Evolutionary conservation across 2,329 filamentous ascomycete genomes (phyloP).

Genomic region (Phialophora tarda): DNA sequence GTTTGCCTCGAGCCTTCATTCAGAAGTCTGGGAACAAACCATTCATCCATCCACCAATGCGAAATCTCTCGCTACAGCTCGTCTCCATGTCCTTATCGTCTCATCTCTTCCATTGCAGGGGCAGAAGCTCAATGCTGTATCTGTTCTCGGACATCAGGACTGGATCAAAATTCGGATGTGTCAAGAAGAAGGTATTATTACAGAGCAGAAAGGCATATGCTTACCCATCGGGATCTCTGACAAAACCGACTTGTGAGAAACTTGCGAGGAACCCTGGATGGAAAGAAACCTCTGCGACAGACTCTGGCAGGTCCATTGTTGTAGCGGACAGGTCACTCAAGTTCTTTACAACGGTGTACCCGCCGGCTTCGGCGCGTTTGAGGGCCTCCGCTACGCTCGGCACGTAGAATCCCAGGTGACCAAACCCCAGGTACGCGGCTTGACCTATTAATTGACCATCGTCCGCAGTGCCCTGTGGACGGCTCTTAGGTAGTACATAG

Average conservation of each 20-base stretch:
- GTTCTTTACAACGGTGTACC: not conserved
- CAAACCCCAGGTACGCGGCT: not conserved
- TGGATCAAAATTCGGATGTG: not conserved
- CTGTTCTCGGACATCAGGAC: not conserved
- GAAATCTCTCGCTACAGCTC: not conserved
- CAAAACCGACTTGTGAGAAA: not conserved
- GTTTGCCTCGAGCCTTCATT: no score
- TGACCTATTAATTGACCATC: not conserved
- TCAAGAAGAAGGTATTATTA: not conserved
- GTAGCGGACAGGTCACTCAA: not conserved
- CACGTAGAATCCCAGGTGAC: constrained; percentile 1
- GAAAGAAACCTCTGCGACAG: not conserved
- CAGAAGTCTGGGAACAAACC: not conserved
- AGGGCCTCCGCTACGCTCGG: not conserved
- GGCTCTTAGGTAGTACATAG: not conserved
- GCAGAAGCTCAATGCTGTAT: constrained; percentile 14
- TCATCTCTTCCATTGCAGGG: constrained; percentile 9
- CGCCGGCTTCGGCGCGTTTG: not conserved
- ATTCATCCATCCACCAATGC: not conserved
- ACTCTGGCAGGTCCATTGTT: not conserved
- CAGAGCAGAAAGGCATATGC: not conserved
- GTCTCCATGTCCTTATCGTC: not conserved
- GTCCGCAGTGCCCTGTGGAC: not conserved
- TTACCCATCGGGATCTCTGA: not conserved
- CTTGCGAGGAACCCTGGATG: not conserved